Evolutionary conservation across 768 basidiomycete species (phyloP), one percentile per base, ranked within the genome.

Genomic region (Leccinum barrowsii): DNA sequence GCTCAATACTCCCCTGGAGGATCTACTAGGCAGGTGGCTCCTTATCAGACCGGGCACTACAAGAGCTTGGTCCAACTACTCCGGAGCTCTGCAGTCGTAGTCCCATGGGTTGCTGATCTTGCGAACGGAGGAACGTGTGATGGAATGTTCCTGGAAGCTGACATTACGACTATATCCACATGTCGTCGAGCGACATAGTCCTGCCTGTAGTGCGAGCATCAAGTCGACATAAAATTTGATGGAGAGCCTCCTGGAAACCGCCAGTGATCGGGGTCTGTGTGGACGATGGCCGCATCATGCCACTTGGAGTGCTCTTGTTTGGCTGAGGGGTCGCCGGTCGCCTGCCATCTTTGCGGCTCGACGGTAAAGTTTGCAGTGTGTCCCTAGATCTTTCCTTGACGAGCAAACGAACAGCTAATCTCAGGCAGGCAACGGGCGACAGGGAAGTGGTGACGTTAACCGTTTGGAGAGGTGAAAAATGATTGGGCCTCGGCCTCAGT

Each of bases 381-480:
- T 28, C 44, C 57, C 42, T 55, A 46, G 61, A 62, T 62, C 61
- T 37, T 11, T 19, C 2, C 7, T 40, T 40, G 61, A 24, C 51
- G 11, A 19, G 62, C 3, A 55, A 47, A n/a, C n/a, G 2, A 13
- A 63, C 15, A 52, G 57, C 54, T 8, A 59, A 63, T 63, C 63
- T 63, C 19, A 19, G 53, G 56, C 56, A 17, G 51, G 28, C 19
- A 17, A 30, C 49, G 26, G 11, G 55, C 42, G 49, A 63, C 62
- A 55, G 62, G 62, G 63, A 64, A 24, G 4, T 0, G 0, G 48
- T 65, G 55, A 63, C 63, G 55, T 65, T 24, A 55, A 40, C 7
- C 15, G 4, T 22, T 26, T 54, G 50, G n/a, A 30, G 48, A 21
- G 11, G 50, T 12, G 28, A 28, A 35, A 34, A 34, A 13, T 17